A percentile compares a stretch with the other conserved stretches of the same genome.
These are phyloP conservation scores for Plasmodium blacklocki DNA, from an alignment of 169 alveolate genomes.

Conservation along the genomic window DNA sequence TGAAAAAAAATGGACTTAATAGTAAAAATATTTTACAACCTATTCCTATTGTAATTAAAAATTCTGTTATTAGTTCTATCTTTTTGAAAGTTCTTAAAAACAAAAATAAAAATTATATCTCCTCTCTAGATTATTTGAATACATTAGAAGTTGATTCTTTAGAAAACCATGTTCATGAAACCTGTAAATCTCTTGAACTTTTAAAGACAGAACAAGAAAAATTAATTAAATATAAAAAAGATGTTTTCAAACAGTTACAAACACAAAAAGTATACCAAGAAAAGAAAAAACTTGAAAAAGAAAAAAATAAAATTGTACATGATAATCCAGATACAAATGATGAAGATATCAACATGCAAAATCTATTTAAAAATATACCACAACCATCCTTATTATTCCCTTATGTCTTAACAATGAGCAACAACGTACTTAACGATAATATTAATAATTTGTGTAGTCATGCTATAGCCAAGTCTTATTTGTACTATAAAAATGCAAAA, in stretches of 20 bases:
- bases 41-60: conserved; percentile 56
- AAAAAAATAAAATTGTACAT: conserved; percentile 63
- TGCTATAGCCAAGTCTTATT: conserved; percentile 68
- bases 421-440: conserved; percentile 54
- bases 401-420: conserved; percentile 70
- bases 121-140: conserved; percentile 50
- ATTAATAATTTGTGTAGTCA: conserved; percentile 74
- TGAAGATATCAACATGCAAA: conserved; percentile 54
- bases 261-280: conserved; percentile 66
- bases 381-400: conserved; percentile 71
- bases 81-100: conserved; percentile 66
- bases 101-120: conserved; percentile 55
- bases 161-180: conserved; percentile 43
- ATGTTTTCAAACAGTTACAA: conserved; percentile 72
- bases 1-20: conserved; percentile 49
- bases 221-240: conserved; percentile 64
- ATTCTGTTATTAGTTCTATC: conserved; percentile 42
- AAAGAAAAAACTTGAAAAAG: conserved; percentile 65
- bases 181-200: conserved; percentile 53
- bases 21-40: conserved; percentile 60
- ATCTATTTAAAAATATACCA: conserved; percentile 55
- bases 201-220: conserved; percentile 69
- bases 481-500: conserved; percentile 65
- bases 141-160: conserved; percentile 44
- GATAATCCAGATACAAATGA: conserved; percentile 67